Base-by-base conservation (phyloP, 2,329 filamentous ascomycete genomes). In the Paraconiothyrium brasiliense region DNA sequence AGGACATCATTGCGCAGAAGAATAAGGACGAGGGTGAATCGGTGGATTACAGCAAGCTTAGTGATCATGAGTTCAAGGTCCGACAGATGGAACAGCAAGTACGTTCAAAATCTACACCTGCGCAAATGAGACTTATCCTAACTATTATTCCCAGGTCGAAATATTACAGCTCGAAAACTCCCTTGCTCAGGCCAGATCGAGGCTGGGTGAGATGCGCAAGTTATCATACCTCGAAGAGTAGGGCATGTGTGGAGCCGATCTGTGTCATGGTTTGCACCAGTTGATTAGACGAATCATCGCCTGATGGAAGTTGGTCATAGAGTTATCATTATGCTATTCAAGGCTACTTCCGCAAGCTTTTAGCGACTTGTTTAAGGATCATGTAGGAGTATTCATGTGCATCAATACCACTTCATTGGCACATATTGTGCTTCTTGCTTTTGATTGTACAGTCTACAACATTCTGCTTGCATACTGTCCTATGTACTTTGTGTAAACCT, bases 1-100 rank as follows among this genome's bases (percentile, higher is more conserved):
- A 98, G 83, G 88, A 85, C 71, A 94, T 99, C 82, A 98, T 99
- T 79, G 90, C 92, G 76, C 91, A 96, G 80, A 89, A 92, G 73
- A 89, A 92, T 76, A 86, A 87, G 64, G 92, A 93, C 47, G 92
- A 94, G 39, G 84, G 83, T 16, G 93, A 97, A 58, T 84, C 87
- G 54, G 89, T 96, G 24, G 95, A 99, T 79, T 99, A 98, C 80
- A 85, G 86, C 47, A 92, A 93, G 82, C 83, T 99, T 50, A 94
- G 92, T 64, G 89, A 91, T 35, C 94, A 97, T 80, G 95, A 99
- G 82, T 98, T 99, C 85, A 99, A 99, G 86, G 93, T 97, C 55
- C 87, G 91, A 71, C 94, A 99, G 83, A 99, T 99, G 95, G 95
- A 99, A 83, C 95, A 99, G 78, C 95, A 99, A 92, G 94, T 97